Evolutionary conservation across 441 rosid genomes (phyloP).

Genomic region (Rhodomyrtus psidioides): DNA sequence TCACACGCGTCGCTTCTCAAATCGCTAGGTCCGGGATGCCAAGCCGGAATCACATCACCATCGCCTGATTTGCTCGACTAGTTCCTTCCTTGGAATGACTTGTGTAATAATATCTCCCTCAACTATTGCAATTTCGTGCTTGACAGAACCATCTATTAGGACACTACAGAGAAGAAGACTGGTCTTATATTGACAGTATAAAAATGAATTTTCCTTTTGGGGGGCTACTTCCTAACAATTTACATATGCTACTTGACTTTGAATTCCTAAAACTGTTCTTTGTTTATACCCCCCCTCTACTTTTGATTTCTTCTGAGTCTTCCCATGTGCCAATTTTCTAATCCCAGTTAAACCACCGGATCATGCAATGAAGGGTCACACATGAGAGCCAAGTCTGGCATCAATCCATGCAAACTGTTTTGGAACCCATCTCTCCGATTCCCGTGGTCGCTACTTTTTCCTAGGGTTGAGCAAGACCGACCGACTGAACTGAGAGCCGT

Average conservation of each 20-base stretch:
- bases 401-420: background rate
- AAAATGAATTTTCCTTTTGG: background rate
- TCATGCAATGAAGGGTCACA: too few species aligned
- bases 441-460: background rate
- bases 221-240: background rate
- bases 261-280: background rate
- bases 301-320: background rate
- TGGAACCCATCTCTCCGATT: too few species aligned
- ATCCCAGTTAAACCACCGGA: background rate
- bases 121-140: background rate
- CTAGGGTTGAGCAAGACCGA: too few species aligned
- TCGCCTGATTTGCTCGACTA: background rate
- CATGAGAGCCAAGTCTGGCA: background rate
- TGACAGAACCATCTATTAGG: background rate
- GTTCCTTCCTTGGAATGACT: background rate
- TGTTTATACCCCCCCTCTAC: background rate
- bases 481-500: too few species aligned
- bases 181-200: background rate
- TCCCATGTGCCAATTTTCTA: background rate
- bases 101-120: background rate
- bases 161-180: background rate
- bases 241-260: background rate
- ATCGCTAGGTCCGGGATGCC: background rate
- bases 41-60: background rate
- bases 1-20: background rate